These are phyloP conservation scores for Plasmodium inui DNA, from an alignment of 169 alveolate genomes.

Conservation along the genomic window DNA sequence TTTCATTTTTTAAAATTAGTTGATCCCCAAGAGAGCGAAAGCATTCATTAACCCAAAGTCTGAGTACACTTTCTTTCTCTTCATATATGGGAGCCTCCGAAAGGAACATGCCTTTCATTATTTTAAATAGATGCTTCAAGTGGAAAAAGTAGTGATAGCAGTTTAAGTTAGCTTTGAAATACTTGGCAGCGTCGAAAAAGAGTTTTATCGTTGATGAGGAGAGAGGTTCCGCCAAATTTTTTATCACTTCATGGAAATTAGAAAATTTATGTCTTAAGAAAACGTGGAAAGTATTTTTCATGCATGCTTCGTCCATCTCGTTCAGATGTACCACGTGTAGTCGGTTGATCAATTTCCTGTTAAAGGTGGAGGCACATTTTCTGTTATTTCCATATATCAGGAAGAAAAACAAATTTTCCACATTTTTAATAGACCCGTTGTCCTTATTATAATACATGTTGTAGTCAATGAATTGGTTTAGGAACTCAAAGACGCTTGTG, in stretches of 20 bases:
- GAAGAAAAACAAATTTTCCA: conserved; percentile 69
- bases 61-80: conserved; percentile 72
- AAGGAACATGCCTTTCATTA: conserved; percentile 66
- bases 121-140: conserved; percentile 64
- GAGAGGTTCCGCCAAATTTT: conserved; percentile 69
- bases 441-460: conserved; percentile 70
- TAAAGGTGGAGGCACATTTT: conserved; percentile 61
- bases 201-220: conserved; percentile 51
- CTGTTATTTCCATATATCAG: conserved; percentile 73
- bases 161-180: conserved; percentile 72
- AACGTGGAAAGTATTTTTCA: conserved; percentile 62
- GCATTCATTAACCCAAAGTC: conserved; percentile 75
- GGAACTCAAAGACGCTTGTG: conserved; percentile 52
- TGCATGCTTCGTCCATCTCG: conserved; percentile 65
- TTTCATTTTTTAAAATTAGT: conserved; percentile 50
- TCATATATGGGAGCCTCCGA: conserved; percentile 76
- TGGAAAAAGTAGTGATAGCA: conserved; percentile 75
- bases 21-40: conserved; percentile 68
- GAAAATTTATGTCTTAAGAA: conserved; percentile 73
- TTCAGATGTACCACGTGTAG: conserved; percentile 57
- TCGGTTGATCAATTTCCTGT: conserved; percentile 54
- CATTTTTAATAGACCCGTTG: conserved; percentile 45
- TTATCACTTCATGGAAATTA: conserved; percentile 73
- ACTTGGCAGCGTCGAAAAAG: conserved; percentile 43
- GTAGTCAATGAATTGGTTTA: conserved; percentile 72